phyloP scores from a whole-genome alignment of 116 monocot genomes.

The Cymodocea nodosa region DNA sequence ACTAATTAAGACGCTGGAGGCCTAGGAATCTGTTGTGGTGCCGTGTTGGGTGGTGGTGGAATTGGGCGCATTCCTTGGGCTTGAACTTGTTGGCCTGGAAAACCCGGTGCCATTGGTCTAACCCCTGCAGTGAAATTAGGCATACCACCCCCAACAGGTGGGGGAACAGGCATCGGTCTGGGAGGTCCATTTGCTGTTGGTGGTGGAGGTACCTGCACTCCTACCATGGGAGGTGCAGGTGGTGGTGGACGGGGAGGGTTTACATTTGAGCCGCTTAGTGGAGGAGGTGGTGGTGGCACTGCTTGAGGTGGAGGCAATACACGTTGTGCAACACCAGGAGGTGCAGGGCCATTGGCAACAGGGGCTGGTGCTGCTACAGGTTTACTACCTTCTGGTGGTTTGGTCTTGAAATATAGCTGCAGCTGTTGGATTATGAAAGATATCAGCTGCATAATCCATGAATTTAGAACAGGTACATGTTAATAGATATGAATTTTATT shows the following conservation, averaged over 20 bases:
- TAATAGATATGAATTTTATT: background rate
- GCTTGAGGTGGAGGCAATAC: conserved; percentile 45
- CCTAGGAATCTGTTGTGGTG: conserved; percentile 4
- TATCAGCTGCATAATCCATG: background rate
- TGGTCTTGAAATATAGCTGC: conserved; percentile 82
- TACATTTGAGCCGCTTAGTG: conserved; percentile 2
- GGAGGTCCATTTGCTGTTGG: conserved; percentile 35
- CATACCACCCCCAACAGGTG: conserved; percentile 8
- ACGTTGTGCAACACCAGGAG: conserved; percentile 55
- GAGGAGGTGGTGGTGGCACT: conserved; percentile 34
- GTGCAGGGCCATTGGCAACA: conserved; percentile 28
- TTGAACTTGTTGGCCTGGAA: conserved; percentile 8
- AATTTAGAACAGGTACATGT: too few species aligned
- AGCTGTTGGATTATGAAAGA: conserved; percentile 25
- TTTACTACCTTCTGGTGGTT: conserved; percentile 61
- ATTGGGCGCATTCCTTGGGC: conserved; percentile 1
- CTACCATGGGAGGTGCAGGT: conserved; percentile 21
- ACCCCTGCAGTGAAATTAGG: conserved; percentile 8
- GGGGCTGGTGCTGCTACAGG: conserved; percentile 31
- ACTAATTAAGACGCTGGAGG: conserved; percentile 7
- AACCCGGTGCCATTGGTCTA: conserved; percentile 3
- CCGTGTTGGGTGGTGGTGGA: conserved; percentile 15
- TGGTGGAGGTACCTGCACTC: conserved; percentile 40
- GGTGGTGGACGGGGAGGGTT: conserved; percentile 35
- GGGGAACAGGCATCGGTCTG: conserved; percentile 29